Percentiles rank a stretch among this genome's conserved stretches.
These are phyloP conservation scores for Collariella sp. DNA, from an alignment of 495 filamentous ascomycete species.

Conservation along the genomic window DNA sequence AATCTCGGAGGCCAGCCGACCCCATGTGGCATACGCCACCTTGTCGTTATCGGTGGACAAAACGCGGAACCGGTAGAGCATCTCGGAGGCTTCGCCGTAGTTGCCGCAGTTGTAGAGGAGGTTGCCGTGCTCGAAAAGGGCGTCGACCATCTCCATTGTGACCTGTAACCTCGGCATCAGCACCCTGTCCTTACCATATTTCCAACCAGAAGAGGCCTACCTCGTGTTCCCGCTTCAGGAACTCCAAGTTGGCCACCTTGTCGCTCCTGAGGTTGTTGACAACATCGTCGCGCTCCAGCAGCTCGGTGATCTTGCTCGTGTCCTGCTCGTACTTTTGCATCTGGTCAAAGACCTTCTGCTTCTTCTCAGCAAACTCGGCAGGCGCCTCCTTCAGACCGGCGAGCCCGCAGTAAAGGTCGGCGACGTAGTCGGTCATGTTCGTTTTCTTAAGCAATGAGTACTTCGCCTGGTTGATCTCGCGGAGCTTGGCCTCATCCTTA, in stretches of 20 bases:
- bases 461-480: constrained; percentile 70
- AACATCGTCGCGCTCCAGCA: constrained; percentile 79
- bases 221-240: constrained; percentile 85
- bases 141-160: constrained; percentile 88
- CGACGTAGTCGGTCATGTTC: constrained; percentile 97
- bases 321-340: constrained; percentile 74
- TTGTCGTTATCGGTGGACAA: constrained; percentile 97
- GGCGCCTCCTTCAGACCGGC: constrained; percentile 70
- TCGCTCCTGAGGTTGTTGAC: constrained; percentile 81
- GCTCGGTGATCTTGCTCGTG: constrained; percentile 72
- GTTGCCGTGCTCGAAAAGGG: constrained; percentile 85
- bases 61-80: constrained; percentile 92
- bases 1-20: constrained; percentile 90
- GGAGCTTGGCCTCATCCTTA: constrained; percentile 47
- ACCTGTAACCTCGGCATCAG: constrained; percentile 42
- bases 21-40: constrained; percentile 89
- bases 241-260: constrained; percentile 95
- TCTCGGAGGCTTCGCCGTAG: constrained; percentile 76
- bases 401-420: constrained; percentile 77
- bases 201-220: constrained; percentile 33
- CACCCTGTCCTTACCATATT: neutral
- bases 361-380: constrained; percentile 75
- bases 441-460: constrained; percentile 89
- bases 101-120: constrained; percentile 95
- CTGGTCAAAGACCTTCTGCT: constrained; percentile 76